Conservation (phyloP, 176 grass and related monocot genomes). For the Raddia guianensis region DNA sequence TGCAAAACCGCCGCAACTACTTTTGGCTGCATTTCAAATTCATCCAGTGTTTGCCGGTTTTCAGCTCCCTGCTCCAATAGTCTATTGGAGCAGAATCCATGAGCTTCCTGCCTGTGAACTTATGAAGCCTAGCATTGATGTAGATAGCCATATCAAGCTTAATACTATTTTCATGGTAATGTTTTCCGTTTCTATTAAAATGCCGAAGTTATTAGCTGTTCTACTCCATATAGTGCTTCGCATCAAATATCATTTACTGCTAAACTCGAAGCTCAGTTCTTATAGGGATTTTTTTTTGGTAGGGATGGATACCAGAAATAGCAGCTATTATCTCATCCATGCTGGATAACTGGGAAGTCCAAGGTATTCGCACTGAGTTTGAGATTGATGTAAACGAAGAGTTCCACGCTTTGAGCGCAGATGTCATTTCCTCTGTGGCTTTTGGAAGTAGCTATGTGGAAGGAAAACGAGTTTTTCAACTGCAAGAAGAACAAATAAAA, state of each 20-base stretch:
- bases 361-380: constrained; percentile 47
- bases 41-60: neutral
- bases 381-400: constrained; percentile 67
- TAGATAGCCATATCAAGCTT: neutral
- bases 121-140: neutral
- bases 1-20: too few species aligned
- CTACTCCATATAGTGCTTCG: neutral
- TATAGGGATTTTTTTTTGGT: neutral
- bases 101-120: neutral
- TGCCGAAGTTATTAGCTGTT: neutral
- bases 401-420: constrained; percentile 60
- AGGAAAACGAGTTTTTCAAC: constrained; percentile 65
- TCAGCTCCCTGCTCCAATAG: too few species aligned
- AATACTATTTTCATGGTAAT: neutral
- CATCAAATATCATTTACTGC: constrained; percentile 7
- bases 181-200: constrained; percentile 15
- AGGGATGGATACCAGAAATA: constrained; percentile 85
- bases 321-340: constrained; percentile 40
- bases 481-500: constrained; percentile 66
- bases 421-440: constrained; percentile 74
- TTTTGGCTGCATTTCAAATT: neutral
- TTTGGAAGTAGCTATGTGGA: constrained; percentile 90
- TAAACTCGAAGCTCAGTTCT: neutral
- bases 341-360: constrained; percentile 66
- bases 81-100: neutral